Evolutionary conservation across 2,329 filamentous ascomycete species (phyloP).

Genomic region (Chaetothyriales sp.): DNA sequence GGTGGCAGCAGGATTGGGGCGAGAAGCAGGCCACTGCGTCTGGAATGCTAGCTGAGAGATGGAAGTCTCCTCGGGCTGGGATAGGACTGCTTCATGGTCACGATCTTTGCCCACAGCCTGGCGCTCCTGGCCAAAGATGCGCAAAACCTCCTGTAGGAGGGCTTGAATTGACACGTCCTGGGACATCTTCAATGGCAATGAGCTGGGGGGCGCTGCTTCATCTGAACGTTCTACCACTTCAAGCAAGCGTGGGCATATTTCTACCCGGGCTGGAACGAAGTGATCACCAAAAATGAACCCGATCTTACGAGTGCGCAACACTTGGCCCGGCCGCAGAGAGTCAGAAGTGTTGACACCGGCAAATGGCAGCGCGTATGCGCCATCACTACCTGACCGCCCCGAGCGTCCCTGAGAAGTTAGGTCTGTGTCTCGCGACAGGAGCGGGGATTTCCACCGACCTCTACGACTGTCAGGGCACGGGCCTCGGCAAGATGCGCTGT

Average conservation of each 20-base stretch:
- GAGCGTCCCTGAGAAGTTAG: not conserved
- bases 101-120: not conserved
- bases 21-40: not conserved
- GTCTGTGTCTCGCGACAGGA: not conserved
- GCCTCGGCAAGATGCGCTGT: not conserved
- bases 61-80: not conserved
- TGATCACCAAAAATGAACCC: not conserved
- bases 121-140: not conserved
- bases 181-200: not conserved
- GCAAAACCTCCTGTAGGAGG: not conserved
- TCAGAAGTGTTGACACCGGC: not conserved
- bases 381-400: not conserved
- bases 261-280: not conserved
- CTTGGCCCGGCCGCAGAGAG: not conserved
- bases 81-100: not conserved
- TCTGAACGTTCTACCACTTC: not conserved
- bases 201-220: not conserved
- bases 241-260: not conserved
- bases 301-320: not conserved
- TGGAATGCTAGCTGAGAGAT: not conserved
- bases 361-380: not conserved
- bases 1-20: not conserved
- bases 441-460: not conserved
- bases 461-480: not conserved
- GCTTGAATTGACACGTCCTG: not conserved